Conservation (phyloP, 208 protist species). For the Kentomonas sorsogonicus region DNA sequence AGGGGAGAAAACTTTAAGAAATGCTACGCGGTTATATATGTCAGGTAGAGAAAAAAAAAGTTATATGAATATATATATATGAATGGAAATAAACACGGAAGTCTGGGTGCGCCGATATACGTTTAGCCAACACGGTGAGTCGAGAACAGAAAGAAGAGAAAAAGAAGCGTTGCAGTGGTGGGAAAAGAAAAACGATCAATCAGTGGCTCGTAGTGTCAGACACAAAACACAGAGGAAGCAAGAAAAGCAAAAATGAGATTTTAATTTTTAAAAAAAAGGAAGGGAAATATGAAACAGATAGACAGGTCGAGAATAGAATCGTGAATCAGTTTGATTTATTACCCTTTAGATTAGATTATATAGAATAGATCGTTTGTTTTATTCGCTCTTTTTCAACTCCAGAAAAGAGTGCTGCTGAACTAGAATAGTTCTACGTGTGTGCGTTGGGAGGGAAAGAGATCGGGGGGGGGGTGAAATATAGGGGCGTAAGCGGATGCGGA, state of each 20-base stretch:
- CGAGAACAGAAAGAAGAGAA: background rate
- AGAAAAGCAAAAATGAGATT: background rate
- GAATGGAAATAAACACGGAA: background rate
- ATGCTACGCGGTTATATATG: background rate
- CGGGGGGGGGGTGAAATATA: too few relatives aligned
- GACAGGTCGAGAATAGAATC: too few relatives aligned
- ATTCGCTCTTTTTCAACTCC: background rate
- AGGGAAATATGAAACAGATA: background rate
- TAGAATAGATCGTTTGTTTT: too few relatives aligned
- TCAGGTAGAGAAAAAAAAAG: too few relatives aligned
- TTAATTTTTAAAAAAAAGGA: background rate
- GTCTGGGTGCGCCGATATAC: too few relatives aligned
- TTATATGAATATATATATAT: background rate
- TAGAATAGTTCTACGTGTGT: background rate
- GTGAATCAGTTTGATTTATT: too few relatives aligned
- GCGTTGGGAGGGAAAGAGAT: too few relatives aligned
- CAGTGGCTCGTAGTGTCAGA: background rate
- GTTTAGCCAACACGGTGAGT: too few relatives aligned
- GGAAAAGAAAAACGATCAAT: background rate
- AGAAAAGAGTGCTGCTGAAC: background rate
- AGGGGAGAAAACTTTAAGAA: too few relatives aligned
- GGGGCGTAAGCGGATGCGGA: too few relatives aligned
- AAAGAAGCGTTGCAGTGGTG: background rate
- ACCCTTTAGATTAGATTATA: too few relatives aligned
- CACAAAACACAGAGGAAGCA: background rate